phyloP scores from a whole-genome alignment of 768 basidiomycete genomes.

The Austroboletus eburneus region DNA sequence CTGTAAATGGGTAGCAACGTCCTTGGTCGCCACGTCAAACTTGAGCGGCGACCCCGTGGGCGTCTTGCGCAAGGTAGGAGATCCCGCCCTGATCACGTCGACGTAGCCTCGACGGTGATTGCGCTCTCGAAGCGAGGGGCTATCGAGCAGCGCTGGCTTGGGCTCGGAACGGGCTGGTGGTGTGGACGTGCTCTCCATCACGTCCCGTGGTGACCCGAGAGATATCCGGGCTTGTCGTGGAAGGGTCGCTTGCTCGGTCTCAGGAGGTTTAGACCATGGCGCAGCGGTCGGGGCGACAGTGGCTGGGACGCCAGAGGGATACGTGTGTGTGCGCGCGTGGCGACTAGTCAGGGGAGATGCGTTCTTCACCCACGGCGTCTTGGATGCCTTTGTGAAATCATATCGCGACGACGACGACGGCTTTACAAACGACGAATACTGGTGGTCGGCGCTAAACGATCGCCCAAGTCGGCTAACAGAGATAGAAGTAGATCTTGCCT shows the following conservation, averaged over 20 bases:
- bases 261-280: conserved; percentile 32
- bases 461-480: conserved; percentile 13
- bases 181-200: conserved; percentile 5
- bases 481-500: conserved; percentile 23
- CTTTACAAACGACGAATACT: conserved; percentile 23
- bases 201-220: conserved; percentile 14
- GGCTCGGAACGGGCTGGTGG: conserved; percentile 9
- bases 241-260: background rate
- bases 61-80: conserved; percentile 39
- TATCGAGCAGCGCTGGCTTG: conserved; percentile 3
- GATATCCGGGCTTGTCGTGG: conserved; percentile 1
- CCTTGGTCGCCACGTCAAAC: conserved; percentile 19
- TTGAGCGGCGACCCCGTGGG: conserved; percentile 45
- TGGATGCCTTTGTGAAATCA: conserved; percentile 51
- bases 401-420: conserved; percentile 53
- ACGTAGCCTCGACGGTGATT: conserved; percentile 61
- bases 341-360: conserved; percentile 3
- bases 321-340: conserved; percentile 44
- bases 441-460: conserved; percentile 29
- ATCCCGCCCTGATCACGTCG: conserved; percentile 35
- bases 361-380: conserved; percentile 31
- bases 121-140: conserved; percentile 26
- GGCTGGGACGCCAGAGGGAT: conserved; percentile 43
- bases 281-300: conserved; percentile 32
- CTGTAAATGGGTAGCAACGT: conserved; percentile 19